A percentile compares a stretch with the other conserved stretches of the same genome.
Evolutionary conservation across 2,329 filamentous ascomycete genomes (phyloP).

Genomic region (Trichoderma sp.): DNA sequence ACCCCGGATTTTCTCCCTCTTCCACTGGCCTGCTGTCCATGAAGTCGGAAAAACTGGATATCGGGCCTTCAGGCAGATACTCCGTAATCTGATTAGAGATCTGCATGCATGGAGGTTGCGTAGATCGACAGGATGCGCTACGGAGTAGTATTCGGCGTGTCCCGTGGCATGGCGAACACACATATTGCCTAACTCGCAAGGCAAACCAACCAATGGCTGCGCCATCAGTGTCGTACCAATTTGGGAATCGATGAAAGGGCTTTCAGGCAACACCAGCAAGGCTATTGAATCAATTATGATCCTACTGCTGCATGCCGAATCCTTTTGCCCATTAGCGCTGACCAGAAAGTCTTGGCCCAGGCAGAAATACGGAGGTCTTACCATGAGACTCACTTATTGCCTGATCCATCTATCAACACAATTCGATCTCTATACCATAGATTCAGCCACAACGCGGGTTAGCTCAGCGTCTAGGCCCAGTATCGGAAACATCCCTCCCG

Average conservation of each 20-base stretch:
- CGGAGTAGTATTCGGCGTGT: background rate
- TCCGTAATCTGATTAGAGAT: background rate
- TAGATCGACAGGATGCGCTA: background rate
- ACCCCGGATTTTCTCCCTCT: background rate
- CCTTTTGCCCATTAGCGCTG: background rate
- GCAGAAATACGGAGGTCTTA: background rate
- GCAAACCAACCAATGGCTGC: background rate
- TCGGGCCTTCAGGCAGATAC: background rate
- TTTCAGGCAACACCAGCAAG: background rate
- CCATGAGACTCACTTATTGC: background rate
- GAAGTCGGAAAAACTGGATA: background rate
- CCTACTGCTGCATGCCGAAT: background rate
- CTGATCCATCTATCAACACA: too few relatives aligned
- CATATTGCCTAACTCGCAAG: too few relatives aligned
- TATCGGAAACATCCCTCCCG: background rate
- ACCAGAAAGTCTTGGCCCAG: background rate
- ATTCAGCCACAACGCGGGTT: background rate
- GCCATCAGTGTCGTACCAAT: background rate
- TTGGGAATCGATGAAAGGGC: background rate
- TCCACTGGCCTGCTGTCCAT: background rate
- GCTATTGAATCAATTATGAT: background rate
- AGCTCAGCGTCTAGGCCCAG: background rate
- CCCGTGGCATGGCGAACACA: background rate
- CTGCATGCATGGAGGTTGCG: background rate
- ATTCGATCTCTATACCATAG: background rate